Conservation (phyloP, 139 green algal species). For the Marvania coccoides region DNA sequence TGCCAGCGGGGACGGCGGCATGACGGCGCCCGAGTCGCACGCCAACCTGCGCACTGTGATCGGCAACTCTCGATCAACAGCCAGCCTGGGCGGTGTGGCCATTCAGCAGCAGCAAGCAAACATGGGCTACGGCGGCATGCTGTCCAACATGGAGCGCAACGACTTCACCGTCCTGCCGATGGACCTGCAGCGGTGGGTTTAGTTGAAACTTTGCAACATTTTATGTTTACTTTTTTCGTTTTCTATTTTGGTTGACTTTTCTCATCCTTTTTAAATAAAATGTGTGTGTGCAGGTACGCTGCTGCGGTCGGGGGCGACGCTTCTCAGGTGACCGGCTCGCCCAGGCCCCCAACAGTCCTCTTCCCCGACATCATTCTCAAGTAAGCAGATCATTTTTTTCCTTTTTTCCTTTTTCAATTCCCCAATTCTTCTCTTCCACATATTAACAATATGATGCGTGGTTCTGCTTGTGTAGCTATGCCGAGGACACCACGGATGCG, state of each 20-base stretch:
- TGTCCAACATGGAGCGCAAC: background rate
- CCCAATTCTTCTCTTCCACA: no score
- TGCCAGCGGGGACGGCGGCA: background rate
- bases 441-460: no score
- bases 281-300: no score
- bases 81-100: background rate
- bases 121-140: background rate
- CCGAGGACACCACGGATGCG: conserved; percentile 9
- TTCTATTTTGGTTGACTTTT: no score
- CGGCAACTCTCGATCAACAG: no score
- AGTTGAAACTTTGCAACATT: no score
- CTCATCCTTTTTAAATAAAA: no score
- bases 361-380: background rate
- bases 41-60: conserved; percentile 1
- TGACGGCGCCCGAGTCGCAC: conserved; percentile 2
- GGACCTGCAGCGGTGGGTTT: conserved; percentile 5
- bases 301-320: background rate
- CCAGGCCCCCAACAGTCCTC: background rate
- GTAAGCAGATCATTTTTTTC: background rate
- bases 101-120: background rate
- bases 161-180: conserved; percentile 5
- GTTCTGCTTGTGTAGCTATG: conserved; percentile 15
- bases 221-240: no score
- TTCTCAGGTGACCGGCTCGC: background rate
- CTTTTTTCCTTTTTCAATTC: background rate